Evolutionary conservation across 2,329 filamentous ascomycete genomes (phyloP), one percentile per base, ranked within the genome.

Genomic region (Aureobasidium musti): DNA sequence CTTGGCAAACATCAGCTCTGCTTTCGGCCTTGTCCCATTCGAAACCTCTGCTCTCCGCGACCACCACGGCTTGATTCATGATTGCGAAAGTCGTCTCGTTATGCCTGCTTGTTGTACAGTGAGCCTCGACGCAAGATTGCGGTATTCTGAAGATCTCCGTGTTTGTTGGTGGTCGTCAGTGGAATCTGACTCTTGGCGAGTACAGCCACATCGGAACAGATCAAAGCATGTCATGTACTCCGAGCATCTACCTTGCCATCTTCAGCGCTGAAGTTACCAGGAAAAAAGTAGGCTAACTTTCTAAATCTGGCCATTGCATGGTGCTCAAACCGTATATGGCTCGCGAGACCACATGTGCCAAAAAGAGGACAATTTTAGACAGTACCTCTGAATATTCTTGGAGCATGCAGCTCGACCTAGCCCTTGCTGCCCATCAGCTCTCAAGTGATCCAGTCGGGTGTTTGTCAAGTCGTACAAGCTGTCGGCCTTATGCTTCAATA

Each of bases 401-500:
- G n/a, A 45, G 2, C 2, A 7, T 7, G 17, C 17, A 30, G 23
- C 19, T 43, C 1, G 4, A 39, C 13, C 35, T n/a, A 39, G 26
- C 43, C n/a, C 17, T 19, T 14, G 39, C 2, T 39, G 33, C 2
- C 17, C 6, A 33, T 45, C 30, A 11, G 26, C 26, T 8, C 8
- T 21, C 7, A n/a, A 33, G 5, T 17, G 5, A 2, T 13, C 26
- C 54, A 26, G 21, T 21, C 54, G 41, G 23, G 5, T 41, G n/a
- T 26, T 14, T 39, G 35, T 23, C 26, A 37, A 39, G 26, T 21
- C 33, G 37, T 59, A 33, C 23, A 59, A 43, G 37, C 17, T 43
- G 39, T 26, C 26, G 43, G 39, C 37, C 23, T 21, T 59, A 59
- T 59, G 54, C 54, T 59, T 59, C 54, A 17, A 59, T 59, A 59